A percentile compares a stretch with the other conserved stretches of the same genome.
phyloP scores from a whole-genome alignment of 2,329 filamentous ascomycete species.

The Biscogniauxia marginata region DNA sequence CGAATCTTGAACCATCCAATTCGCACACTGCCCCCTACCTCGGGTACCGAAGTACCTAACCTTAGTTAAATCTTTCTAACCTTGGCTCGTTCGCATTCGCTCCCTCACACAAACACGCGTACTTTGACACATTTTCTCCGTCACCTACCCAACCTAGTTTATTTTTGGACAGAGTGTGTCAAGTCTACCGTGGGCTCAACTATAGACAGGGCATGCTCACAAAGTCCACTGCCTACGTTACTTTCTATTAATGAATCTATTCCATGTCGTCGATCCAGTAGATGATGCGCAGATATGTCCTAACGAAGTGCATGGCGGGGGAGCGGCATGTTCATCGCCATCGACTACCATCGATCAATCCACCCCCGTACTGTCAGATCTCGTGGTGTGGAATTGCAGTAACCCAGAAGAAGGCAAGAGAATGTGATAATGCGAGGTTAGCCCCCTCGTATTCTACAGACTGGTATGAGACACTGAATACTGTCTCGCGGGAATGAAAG shows the following conservation, averaged over 20 bases:
- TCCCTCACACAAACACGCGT: no score
- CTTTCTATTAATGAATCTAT: not conserved
- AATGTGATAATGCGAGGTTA: not conserved
- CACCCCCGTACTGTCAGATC: not conserved
- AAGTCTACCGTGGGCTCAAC: not conserved
- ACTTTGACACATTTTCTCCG: not conserved
- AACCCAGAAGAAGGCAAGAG: not conserved
- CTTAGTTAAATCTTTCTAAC: no score
- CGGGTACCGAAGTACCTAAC: no score
- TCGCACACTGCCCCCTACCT: no score
- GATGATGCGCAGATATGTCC: conserved; percentile 7
- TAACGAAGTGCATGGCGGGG: not conserved
- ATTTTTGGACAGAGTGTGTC: not conserved
- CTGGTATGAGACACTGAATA: conserved; percentile 2
- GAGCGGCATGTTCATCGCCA: not conserved
- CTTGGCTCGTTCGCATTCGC: no score
- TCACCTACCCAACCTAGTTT: not conserved
- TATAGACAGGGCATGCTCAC: not conserved
- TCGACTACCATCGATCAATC: not conserved
- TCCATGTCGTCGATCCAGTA: conserved; percentile 14
- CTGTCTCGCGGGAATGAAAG: conserved; percentile 22
- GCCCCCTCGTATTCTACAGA: not conserved
- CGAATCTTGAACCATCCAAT: not conserved
- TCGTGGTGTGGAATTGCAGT: not conserved
- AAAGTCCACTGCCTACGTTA: not conserved